A percentile compares a stretch with the other conserved stretches of the same genome.
Conservation (phyloP, 305 asterid species). For the Nicotiana rustica region DNA sequence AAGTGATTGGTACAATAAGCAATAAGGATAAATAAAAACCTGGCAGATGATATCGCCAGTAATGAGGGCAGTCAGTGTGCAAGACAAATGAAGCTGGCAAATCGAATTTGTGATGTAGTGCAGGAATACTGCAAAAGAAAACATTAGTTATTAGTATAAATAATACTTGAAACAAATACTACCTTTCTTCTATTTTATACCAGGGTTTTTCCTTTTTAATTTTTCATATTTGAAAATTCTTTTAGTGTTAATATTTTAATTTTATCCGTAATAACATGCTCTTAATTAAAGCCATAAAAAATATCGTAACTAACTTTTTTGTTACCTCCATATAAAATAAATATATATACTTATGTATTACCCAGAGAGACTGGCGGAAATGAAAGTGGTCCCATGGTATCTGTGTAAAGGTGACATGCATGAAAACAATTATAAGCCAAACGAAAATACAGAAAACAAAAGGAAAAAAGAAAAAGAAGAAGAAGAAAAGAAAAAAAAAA, state of each 20-base stretch:
- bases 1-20: background rate
- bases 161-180: background rate
- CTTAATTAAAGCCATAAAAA: no score
- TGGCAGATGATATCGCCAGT: constrained; percentile 88
- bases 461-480: background rate
- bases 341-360: constrained; percentile 1
- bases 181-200: no score
- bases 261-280: no score
- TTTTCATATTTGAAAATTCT: no score
- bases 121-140: constrained; percentile 61
- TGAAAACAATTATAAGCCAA: background rate
- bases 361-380: constrained; percentile 95
- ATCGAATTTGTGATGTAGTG: constrained; percentile 87
- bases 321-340: no score
- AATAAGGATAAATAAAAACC: constrained; percentile 46
- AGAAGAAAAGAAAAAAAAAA: no score
- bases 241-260: no score
- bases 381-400: constrained; percentile 94
- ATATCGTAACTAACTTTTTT: no score
- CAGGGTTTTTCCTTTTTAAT: no score
- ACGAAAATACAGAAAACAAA: background rate
- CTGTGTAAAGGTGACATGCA: constrained; percentile 47
- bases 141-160: background rate
- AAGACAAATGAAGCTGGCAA: constrained; percentile 80
- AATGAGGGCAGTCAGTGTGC: constrained; percentile 93